Conservation (phyloP, 2,329 filamentous ascomycete species). For the Aureobasidium sp. region DNA sequence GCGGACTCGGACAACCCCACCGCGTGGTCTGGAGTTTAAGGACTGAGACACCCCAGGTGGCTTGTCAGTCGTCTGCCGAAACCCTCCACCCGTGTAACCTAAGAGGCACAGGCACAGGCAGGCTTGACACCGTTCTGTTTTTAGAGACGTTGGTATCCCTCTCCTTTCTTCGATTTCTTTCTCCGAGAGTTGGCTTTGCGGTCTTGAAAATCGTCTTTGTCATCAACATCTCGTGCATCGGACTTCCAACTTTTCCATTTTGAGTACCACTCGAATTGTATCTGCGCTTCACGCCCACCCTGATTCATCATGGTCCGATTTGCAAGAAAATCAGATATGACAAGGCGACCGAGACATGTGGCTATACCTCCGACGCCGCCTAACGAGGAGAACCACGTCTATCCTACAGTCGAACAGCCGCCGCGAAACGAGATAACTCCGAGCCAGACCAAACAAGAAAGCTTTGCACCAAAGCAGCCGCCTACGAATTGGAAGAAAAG, state of each 20-base stretch:
- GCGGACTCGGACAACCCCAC: neutral
- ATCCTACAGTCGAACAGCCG: neutral
- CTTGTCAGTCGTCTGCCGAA: neutral
- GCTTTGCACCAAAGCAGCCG: neutral
- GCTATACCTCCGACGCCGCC: conserved; percentile 1
- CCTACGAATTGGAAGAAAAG: neutral
- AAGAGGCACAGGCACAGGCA: neutral
- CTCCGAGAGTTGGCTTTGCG: neutral
- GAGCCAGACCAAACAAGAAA: neutral
- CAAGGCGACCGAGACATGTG: neutral
- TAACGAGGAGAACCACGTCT: neutral
- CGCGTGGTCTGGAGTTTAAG: neutral
- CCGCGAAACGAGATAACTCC: neutral
- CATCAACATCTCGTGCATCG: neutral
- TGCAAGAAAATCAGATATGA: neutral
- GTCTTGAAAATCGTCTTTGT: neutral
- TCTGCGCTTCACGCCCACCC: neutral
- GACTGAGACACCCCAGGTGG: neutral
- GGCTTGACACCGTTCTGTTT: neutral
- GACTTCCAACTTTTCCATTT: neutral
- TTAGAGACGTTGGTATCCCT: neutral
- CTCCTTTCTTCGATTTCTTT: neutral
- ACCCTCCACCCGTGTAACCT: conserved; percentile 14
- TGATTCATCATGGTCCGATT: neutral
- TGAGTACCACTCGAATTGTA: neutral